Evolutionary conservation across 352 stramenopile genomes (phyloP), one percentile per base, ranked within the genome.

Genomic region (Pilasporangium apinafurcum): DNA sequence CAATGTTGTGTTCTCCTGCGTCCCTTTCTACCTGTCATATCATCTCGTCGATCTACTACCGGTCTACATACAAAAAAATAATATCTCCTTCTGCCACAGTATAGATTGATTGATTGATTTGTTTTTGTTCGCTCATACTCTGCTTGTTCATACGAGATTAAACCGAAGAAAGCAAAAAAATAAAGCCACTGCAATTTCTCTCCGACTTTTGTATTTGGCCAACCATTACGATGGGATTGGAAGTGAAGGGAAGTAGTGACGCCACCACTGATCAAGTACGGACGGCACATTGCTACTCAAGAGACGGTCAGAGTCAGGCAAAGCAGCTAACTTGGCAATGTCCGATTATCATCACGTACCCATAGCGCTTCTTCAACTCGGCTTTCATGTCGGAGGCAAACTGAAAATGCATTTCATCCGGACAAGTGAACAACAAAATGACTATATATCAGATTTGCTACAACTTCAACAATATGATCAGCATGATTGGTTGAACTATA

Each of bases 301-400:
- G 4, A 59, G 29, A n/a, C 10, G 10, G 30, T 24, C n/a, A n/a
- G n/a, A n/a, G n/a, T n/a, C n/a, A n/a, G n/a, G n/a, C n/a, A n/a
- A n/a, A n/a, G n/a, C n/a, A n/a, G n/a, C n/a, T n/a, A n/a, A n/a
- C n/a, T n/a, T n/a, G n/a, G n/a, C n/a, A n/a, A n/a, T n/a, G n/a
- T n/a, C n/a, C n/a, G n/a, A n/a, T n/a, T n/a, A n/a, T n/a, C n/a
- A n/a, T n/a, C n/a, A n/a, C 63, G 37, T 31, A 86, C 70, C 70
- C 74, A 39, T 84, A 83, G 37, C 74, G 74, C 43, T 68, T 73
- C 16, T 60, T 63, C 7, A 87, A 34, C 37, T 83, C 64, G 24
- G 32, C 32, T 28, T 80, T 69, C 22, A 85, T 48, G 26, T 83
- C 68, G 13, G 48, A 49, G 9, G 60, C 59, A 48, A 85, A 87